Evolutionary conservation across 2,329 filamentous ascomycete species (phyloP), one percentile per base, ranked within the genome.

Genomic region (Aureobasidium sp.): DNA sequence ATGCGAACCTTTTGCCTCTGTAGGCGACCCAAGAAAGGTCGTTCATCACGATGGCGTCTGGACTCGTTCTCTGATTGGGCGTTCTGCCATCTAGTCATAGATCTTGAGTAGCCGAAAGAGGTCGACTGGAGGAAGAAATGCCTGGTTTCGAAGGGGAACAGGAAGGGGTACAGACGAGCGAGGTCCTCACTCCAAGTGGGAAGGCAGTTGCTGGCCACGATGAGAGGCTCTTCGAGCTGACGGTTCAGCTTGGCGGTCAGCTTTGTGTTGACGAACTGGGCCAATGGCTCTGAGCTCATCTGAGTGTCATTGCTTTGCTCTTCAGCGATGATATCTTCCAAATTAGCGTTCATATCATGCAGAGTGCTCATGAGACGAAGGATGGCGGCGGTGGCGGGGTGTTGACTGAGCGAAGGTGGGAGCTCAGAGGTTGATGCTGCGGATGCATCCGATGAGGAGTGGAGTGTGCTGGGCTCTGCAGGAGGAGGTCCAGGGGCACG

Each of bases 1-100:
- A 99, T 97, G 48, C 94, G 88, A n/a, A 99, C 93, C 75, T 99
- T 99, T 70, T 99, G 94, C 61, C 94, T 86, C 73, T 97, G 94
- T 1, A 97, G 82, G 45, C 93, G 85, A 14, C 94, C 94, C 3
- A 97, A 79, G 81, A 95, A 96, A 2, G 92, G 91, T 13, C 92
- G 84, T 65, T 97, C 92, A 67, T 97, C 93, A 51, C 91, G 82
- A 64, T 86, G 88, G 49, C 91, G 86, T 45, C 93, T 84, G 61
- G 83, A 85, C 63, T 96, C 92, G 66, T 91, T 91, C 25, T 87
- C 84, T 27, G 85, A 84, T 72, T 97, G 91, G 1, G 90, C 86
- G 69, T 90, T 96, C 75, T 97, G 94, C 95, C 95, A 99, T 72
- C 93, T 85, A 63, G 88, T 89, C 94, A 99, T 97, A n/a, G 94